Conservation (phyloP, 352 stramenopile species). For the Pythium volutum region DNA sequence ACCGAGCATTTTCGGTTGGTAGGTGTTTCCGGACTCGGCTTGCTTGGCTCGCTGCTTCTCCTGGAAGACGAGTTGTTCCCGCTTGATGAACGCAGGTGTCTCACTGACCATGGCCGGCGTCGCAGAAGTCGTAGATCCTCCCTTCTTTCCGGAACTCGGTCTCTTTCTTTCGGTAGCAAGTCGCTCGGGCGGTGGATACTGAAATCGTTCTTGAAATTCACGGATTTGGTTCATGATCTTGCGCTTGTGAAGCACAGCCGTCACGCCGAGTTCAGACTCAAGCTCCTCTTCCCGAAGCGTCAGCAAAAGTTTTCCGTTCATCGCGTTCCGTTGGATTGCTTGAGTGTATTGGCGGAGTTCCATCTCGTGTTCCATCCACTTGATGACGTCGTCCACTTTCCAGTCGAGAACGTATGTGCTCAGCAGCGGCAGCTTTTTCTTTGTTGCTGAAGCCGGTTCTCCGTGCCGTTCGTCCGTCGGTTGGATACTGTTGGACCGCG, state of each 20-base stretch:
- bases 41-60: conserved; percentile 27
- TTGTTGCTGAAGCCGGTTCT: neutral
- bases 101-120: conserved; percentile 12
- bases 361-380: conserved; percentile 46
- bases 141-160: conserved; percentile 11
- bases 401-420: conserved; percentile 35
- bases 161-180: conserved; percentile 5
- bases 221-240: conserved; percentile 45
- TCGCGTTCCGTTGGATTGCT: conserved; percentile 34
- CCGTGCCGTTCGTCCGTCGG: neutral
- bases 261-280: conserved; percentile 33
- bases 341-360: conserved; percentile 42
- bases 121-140: conserved; percentile 2
- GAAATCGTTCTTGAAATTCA: conserved; percentile 38
- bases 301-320: conserved; percentile 44
- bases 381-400: conserved; percentile 50
- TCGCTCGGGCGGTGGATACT: conserved; percentile 9
- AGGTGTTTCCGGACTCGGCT: neutral
- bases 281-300: conserved; percentile 40
- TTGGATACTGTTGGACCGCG: neutral
- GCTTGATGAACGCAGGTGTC: conserved; percentile 38
- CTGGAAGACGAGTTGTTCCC: conserved; percentile 37
- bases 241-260: conserved; percentile 35
- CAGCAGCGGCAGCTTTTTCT: conserved; percentile 16
- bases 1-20: conserved; percentile 16